phyloP scores from a whole-genome alignment of 164 flowering plant genomes.

The Stephania yunnanensis region DNA sequence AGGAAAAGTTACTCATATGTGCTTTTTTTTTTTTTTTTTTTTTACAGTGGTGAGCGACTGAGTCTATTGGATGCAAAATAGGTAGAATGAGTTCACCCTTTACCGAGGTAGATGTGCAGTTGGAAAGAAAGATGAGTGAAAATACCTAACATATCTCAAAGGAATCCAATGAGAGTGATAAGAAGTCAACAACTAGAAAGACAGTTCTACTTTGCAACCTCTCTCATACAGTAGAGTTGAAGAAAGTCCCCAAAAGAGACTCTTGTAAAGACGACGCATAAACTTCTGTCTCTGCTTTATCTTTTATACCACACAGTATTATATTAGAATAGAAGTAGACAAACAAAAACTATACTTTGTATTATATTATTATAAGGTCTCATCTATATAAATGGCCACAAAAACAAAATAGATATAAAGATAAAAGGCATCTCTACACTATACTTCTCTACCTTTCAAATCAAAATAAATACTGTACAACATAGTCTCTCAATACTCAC shows the following conservation, averaged over 20 bases:
- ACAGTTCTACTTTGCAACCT: not conserved
- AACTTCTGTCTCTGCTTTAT: not conserved
- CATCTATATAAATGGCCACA: no score
- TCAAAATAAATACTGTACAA: no score
- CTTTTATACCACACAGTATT: not conserved
- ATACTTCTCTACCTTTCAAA: no score
- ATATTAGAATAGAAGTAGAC: no score
- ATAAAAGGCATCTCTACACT: no score
- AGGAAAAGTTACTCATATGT: not conserved
- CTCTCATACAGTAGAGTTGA: not conserved
- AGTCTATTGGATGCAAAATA: no score
- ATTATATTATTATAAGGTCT: no score
- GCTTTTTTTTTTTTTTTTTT: not conserved
- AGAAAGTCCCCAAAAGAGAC: not conserved
- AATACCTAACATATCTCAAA: not conserved
- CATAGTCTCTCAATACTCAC: no score
- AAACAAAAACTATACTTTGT: no score
- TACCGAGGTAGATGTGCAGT: not conserved
- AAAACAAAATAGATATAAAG: no score
- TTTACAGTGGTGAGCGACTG: not conserved
- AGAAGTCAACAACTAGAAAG: not conserved
- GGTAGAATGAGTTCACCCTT: not conserved
- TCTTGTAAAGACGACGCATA: not conserved
- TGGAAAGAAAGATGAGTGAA: not conserved
- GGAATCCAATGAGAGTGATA: not conserved